Conservation (phyloP, 176 grass and related monocot genomes). For the Eragrostis curvula region DNA sequence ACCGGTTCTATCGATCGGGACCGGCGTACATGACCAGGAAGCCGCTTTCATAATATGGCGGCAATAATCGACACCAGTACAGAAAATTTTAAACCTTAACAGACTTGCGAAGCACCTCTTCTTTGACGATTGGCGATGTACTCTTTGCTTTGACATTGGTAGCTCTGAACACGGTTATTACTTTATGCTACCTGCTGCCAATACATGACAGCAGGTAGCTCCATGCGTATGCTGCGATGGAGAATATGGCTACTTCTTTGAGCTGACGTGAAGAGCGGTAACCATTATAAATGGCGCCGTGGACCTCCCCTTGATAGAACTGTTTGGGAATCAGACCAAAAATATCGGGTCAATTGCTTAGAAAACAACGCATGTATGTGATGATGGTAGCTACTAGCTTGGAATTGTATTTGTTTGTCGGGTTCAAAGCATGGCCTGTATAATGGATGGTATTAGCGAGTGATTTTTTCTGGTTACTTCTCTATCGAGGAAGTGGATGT, state of each 20-base stretch:
- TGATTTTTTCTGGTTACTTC: not conserved
- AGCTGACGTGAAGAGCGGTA: slow-evolving; percentile 30
- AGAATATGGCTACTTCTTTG: slow-evolving; percentile 14
- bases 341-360: not conserved
- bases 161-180: not conserved
- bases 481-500: slow-evolving; percentile 15
- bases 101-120: slow-evolving; percentile 13
- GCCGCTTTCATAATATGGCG: slow-evolving; percentile 6
- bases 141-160: slow-evolving; percentile 31
- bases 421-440: slow-evolving; percentile 32
- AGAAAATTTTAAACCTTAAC: not conserved
- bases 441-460: not conserved
- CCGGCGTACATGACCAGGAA: not conserved
- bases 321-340: slow-evolving; percentile 28
- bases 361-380: slow-evolving; percentile 32
- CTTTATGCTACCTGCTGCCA: slow-evolving; percentile 9
- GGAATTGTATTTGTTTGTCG: slow-evolving; percentile 37
- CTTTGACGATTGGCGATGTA: slow-evolving; percentile 11
- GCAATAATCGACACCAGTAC: slow-evolving; percentile 1
- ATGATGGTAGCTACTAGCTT: slow-evolving; percentile 18
- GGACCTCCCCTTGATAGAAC: slow-evolving; percentile 37
- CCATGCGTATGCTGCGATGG: not conserved
- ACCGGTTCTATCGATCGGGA: not conserved
- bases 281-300: slow-evolving; percentile 29
- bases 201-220: slow-evolving; percentile 25